Base-by-base conservation (phyloP, 768 basidiomycete genomes). In the Suillus subaureus region DNA sequence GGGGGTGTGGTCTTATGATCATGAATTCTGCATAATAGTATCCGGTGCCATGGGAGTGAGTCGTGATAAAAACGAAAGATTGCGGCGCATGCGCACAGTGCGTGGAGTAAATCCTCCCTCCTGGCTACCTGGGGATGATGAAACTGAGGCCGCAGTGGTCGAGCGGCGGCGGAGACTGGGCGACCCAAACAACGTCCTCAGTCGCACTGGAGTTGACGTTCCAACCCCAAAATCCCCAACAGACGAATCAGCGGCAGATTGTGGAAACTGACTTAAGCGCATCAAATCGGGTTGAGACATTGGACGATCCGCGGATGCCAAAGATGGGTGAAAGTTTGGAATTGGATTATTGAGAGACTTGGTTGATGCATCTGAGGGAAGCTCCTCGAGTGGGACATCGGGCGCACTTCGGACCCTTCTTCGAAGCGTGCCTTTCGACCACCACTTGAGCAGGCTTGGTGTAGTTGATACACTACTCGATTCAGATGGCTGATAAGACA, bases 381-480 rank as follows among this genome's bases (percentile, higher is more conserved):
- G 60, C 35, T 70, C 74, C 52, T 75, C 75, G 33, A 66, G 64
- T 37, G 79, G 79, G 15, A 79, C 79, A 45, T 84, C 82, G 26
- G 87, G 83, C 0, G 83, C 83, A 66, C 86, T 88, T 66, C 83
- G 83, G 58, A 81, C 81, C 64, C 87, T 79, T 49, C 83, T 81
- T 61, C 86, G 84, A 26, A 84, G 74, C 33, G 84, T 79, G 57
- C 79, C 81, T 67, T 76, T 79, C 9, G 81, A 79, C 85, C 85
- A 89, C 72, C 85, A 84, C 68, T 70, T 82, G 64, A 83, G 71
- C 67, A 79, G 70, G 68, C 76, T 73, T 35, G 77, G 71, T 16
- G 75, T 72, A 65, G 67, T 71, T 31, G 75, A 74, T 61, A 67
- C 77, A 58, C 68, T 73, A 64, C 72, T 70, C 49, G 70, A 70